These are phyloP conservation scores for Beauveria rudraprayagi DNA, from an alignment of 2,329 filamentous ascomycete species.

Conservation along the genomic window DNA sequence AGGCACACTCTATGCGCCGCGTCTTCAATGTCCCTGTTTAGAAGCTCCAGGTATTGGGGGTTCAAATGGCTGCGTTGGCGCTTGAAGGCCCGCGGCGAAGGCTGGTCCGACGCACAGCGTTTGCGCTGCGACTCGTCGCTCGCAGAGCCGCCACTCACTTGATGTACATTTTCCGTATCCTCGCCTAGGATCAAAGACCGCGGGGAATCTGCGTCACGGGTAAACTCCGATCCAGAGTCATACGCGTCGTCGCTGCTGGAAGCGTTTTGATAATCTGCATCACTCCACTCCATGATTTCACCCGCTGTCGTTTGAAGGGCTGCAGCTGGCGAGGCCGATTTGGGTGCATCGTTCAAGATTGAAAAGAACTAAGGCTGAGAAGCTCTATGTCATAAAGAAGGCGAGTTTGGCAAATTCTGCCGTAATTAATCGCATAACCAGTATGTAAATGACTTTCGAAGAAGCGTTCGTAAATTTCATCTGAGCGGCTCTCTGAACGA, in stretches of 20 bases:
- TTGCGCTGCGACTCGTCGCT: conserved; percentile 19
- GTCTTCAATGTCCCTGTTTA: conserved; percentile 53
- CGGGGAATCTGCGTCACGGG: conserved; percentile 12
- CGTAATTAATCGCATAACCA: background rate
- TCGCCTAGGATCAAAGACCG: conserved; percentile 13
- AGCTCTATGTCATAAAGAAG: no score
- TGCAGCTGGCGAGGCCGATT: background rate
- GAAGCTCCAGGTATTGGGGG: conserved; percentile 38
- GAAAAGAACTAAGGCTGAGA: no score
- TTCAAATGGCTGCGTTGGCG: conserved; percentile 36
- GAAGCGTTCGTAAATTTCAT: background rate
- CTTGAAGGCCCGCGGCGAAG: conserved; percentile 33
- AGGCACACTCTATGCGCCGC: conserved; percentile 31
- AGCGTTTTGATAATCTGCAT: conserved; percentile 1
- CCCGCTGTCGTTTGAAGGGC: conserved; percentile 5
- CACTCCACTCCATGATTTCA: conserved; percentile 8
- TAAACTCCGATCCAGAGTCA: background rate
- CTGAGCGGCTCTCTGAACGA: background rate
- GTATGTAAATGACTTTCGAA: background rate
- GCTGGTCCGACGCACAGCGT: conserved; percentile 19
- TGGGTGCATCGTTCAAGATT: background rate
- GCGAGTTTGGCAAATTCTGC: background rate
- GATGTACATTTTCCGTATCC: conserved; percentile 1
- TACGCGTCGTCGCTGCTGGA: background rate
- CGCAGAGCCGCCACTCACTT: conserved; percentile 12